Conservation (phyloP, 1,139 yeast species). For the Martiniozyma asiatica region DNA sequence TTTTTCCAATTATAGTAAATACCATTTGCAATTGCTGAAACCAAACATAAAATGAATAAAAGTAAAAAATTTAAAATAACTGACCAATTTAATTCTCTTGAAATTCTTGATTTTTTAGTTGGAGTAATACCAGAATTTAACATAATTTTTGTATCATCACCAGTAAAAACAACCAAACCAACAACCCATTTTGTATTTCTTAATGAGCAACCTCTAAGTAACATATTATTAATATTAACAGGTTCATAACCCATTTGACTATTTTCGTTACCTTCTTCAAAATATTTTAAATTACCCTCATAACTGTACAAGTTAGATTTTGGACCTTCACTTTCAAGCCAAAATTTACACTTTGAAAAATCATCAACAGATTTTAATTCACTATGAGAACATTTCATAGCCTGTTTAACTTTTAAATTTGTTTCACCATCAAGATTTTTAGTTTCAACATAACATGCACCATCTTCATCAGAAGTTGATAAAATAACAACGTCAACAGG, state of each 20-base stretch:
- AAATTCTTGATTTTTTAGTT: conserved; percentile 71
- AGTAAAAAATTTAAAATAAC: conserved; percentile 69
- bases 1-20: conserved; percentile 42
- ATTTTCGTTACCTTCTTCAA: conserved; percentile 30
- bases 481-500: conserved; percentile 83
- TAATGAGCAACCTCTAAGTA: conserved; percentile 83
- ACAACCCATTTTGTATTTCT: conserved; percentile 91
- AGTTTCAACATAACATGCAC: conserved; percentile 87
- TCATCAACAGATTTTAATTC: conserved; percentile 35
- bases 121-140: conserved; percentile 90
- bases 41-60: conserved; percentile 67
- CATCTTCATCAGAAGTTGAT: conserved; percentile 78
- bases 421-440: conserved; percentile 96
- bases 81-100: conserved; percentile 71
- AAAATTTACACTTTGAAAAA: conserved; percentile 60
- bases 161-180: conserved; percentile 84
- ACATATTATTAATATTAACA: conserved; percentile 63
- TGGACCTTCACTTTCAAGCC: conserved; percentile 89
- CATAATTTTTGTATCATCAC: conserved; percentile 86
- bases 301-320: conserved; percentile 74
- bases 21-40: conserved; percentile 78
- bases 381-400: conserved; percentile 56
- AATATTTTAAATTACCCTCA: conserved; percentile 71
- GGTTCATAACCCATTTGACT: conserved; percentile 47
- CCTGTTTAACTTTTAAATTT: conserved; percentile 70